Evolutionary conservation across 768 basidiomycete genomes (phyloP).

Genomic region (Myochromella boudieri): DNA sequence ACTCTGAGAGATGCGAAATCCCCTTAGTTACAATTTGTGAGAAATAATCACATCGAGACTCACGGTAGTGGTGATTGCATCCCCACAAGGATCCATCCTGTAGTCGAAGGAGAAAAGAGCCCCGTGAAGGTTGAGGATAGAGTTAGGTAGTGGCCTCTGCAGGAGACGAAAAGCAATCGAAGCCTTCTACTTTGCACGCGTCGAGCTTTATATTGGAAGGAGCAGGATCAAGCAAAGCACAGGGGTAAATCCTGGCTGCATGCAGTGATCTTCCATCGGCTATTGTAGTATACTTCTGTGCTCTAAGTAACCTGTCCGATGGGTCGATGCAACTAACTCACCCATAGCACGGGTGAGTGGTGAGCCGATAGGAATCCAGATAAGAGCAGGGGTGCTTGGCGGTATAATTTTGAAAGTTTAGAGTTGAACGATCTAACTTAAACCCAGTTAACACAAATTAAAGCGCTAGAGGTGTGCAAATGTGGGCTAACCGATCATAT

Average conservation of each 20-base stretch:
- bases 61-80: background rate
- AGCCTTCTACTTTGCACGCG: background rate
- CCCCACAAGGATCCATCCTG: slow-evolving; percentile 3
- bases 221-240: background rate
- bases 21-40: background rate
- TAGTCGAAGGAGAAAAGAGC: background rate
- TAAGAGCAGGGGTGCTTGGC: too few relatives aligned
- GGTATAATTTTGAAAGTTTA: too few relatives aligned
- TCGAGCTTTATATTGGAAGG: slow-evolving; percentile 11
- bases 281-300: background rate
- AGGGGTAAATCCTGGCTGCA: slow-evolving; percentile 1
- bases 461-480: too few relatives aligned
- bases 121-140: background rate
- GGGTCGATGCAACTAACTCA: too few relatives aligned
- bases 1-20: background rate
- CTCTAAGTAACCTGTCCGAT: too few relatives aligned
- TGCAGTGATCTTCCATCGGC: slow-evolving; percentile 5
- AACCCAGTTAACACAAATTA: too few relatives aligned
- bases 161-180: slow-evolving; percentile 3
- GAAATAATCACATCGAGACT: background rate
- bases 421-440: too few relatives aligned
- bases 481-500: too few relatives aligned
- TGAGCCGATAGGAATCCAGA: too few relatives aligned
- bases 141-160: background rate
- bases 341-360: too few relatives aligned